Conservation (phyloP, 2,329 filamentous ascomycete species). For the Stachybotrys chartarum region DNA sequence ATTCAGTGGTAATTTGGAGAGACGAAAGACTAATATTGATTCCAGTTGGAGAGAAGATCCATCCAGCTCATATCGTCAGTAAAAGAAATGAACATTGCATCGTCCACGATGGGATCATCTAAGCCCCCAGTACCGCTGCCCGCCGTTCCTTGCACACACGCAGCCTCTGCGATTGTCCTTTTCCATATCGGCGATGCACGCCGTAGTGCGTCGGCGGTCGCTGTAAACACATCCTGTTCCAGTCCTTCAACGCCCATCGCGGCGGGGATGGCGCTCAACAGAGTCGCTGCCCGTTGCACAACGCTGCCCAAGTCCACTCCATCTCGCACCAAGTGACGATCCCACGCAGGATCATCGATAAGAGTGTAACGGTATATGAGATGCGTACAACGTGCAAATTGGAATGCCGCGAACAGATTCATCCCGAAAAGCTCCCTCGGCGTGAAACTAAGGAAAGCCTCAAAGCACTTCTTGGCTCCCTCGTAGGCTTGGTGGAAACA, state of each 20-base stretch:
- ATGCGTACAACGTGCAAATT: conserved; percentile 24
- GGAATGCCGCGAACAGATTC: conserved; percentile 16
- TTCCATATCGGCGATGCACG: conserved; percentile 6
- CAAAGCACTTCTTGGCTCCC: conserved; percentile 16
- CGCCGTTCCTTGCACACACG: background rate
- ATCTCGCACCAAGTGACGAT: conserved; percentile 21
- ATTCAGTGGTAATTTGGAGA: too few relatives aligned
- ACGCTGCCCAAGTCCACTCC: conserved; percentile 23
- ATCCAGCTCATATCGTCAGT: conserved; percentile 5
- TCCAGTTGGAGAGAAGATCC: conserved; percentile 4
- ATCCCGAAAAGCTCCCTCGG: conserved; percentile 17
- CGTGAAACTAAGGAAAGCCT: conserved; percentile 22
- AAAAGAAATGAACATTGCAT: conserved; percentile 4
- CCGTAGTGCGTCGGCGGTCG: conserved; percentile 3
- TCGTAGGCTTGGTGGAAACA: conserved; percentile 20
- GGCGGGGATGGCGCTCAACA: conserved; percentile 1
- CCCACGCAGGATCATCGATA: conserved; percentile 30
- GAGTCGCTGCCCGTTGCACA: conserved; percentile 3
- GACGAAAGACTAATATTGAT: background rate
- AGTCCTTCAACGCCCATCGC: conserved; percentile 1
- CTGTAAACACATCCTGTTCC: conserved; percentile 4
- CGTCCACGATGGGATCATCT: background rate
- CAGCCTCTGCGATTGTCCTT: conserved; percentile 4
- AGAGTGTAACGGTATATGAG: conserved; percentile 16
- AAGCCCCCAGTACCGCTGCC: background rate